Evolutionary conservation across 306 rosid species (phyloP), one percentile per base, ranked within the genome.

Genomic region (Echinosophora koreensis): DNA sequence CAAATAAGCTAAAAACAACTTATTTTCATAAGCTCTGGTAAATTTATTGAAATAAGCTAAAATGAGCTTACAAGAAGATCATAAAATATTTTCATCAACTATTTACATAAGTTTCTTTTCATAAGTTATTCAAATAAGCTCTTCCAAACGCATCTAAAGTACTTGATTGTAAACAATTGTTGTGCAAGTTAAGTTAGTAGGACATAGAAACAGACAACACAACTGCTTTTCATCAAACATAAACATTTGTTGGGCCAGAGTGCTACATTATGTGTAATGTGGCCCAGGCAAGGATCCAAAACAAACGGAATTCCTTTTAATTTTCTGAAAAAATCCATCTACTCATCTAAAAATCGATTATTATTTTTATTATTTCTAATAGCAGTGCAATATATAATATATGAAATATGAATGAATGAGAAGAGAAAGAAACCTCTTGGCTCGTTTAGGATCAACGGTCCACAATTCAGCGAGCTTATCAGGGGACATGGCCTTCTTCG

Each of bases 401-500:
- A 22, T 22, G 22, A 22, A 34, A 30, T 47, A 44, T 42, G 32
- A 15, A 30, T 10, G 22, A 72, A 13, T 30, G 22, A 15, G 8
- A 9, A 39, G 27, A 32, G 28, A 32, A 63, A 22, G 13, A 16
- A 56, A 94, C 99, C 99, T 91, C 86, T 93, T 96, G 51, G 99
- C 99, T 55, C 98, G 92, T 69, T 96, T 96, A 38, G 99, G 99
- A 78, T 96, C 99, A 67, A 88, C 81, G 80, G 89, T 77, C 98
- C 96, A 92, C 75, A 96, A 84, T 77, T 96, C 91, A 37, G 99
- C 99, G 12, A 93, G 98, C 87, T 93, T 96, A 73, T 89, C 97
- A 35, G 99, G 98, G 73, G 95, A 93, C 96, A 96, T 87, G 39
- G 98, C 98, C 81, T 91, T 96, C 92, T 96, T 96, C 9, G 97